These are phyloP conservation scores for Eimeria sp. DNA, from an alignment of 169 alveolate species.

Conservation along the genomic window DNA sequence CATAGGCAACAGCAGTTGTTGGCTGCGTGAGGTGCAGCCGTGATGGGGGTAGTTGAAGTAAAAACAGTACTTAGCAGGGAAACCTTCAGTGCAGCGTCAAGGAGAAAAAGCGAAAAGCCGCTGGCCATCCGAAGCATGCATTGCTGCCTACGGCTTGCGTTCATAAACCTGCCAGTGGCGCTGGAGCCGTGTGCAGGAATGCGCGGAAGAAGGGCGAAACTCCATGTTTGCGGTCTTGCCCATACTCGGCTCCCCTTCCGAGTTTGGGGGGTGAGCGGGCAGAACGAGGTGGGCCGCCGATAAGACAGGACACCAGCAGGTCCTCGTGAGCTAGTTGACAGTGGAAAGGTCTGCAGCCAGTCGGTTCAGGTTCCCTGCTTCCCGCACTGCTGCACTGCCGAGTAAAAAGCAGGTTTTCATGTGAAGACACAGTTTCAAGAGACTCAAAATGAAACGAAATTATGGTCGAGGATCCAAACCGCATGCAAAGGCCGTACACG, in stretches of 20 bases:
- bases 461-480: not conserved
- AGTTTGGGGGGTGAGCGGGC: not conserved
- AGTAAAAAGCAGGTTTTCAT: not conserved
- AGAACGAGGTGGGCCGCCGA: not conserved
- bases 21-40: not conserved
- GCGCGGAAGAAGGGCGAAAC: not conserved
- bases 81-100: not conserved
- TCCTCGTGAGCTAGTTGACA: not conserved
- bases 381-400: not conserved
- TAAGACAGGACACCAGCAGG: slow-evolving; percentile 14
- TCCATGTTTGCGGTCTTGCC: slow-evolving; percentile 7
- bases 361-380: not conserved
- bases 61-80: not conserved
- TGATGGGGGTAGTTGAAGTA: not conserved
- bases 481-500: slow-evolving; percentile 62
- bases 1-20: not conserved
- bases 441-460: not conserved
- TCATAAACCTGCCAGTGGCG: not conserved
- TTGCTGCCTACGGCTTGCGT: not conserved
- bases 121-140: slow-evolving; percentile 40
- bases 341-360: not conserved
- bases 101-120: not conserved
- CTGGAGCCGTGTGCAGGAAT: not conserved
- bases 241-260: not conserved
- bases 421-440: not conserved